Conservation (phyloP, 345 rosid species). For the Lepidium africanum region DNA sequence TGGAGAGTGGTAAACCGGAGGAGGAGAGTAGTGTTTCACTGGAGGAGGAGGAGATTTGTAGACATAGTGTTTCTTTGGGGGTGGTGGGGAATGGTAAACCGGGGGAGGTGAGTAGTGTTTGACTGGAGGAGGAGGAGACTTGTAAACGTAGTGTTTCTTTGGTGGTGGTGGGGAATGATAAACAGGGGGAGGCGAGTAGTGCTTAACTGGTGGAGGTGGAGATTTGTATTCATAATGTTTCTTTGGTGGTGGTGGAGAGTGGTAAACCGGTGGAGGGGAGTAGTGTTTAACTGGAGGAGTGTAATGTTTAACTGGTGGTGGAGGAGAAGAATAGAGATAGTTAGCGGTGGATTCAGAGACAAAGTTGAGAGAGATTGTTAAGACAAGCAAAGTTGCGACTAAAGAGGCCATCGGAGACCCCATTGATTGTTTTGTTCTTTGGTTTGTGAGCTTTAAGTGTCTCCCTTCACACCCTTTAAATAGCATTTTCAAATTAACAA, state of each 20-base stretch:
- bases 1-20: slow-evolving; percentile 16
- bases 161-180: slow-evolving; percentile 29
- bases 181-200: slow-evolving; percentile 18
- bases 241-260: slow-evolving; percentile 23
- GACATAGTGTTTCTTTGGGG: slow-evolving; percentile 13
- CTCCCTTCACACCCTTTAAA: slow-evolving; percentile 23
- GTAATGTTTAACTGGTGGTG: slow-evolving; percentile 30
- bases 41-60: slow-evolving; percentile 27
- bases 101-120: slow-evolving; percentile 6
- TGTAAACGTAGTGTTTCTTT: slow-evolving; percentile 19
- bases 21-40: slow-evolving; percentile 14
- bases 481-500: slow-evolving; percentile 13
- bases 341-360: slow-evolving; percentile 23
- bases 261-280: slow-evolving; percentile 23
- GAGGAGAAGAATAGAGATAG: slow-evolving; percentile 29
- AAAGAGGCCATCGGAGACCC: slow-evolving; percentile 32
- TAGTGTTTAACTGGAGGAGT: slow-evolving; percentile 25
- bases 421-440: slow-evolving; percentile 20
- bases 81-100: slow-evolving; percentile 26
- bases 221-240: slow-evolving; percentile 23
- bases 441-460: not conserved
- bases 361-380: slow-evolving; percentile 23
- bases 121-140: slow-evolving; percentile 24
- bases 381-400: slow-evolving; percentile 21
- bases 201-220: slow-evolving; percentile 26